Evolutionary conservation across 169 alveolate species (phyloP), one percentile per base, ranked within the genome.

Genomic region (Hepatocystis sp.): DNA sequence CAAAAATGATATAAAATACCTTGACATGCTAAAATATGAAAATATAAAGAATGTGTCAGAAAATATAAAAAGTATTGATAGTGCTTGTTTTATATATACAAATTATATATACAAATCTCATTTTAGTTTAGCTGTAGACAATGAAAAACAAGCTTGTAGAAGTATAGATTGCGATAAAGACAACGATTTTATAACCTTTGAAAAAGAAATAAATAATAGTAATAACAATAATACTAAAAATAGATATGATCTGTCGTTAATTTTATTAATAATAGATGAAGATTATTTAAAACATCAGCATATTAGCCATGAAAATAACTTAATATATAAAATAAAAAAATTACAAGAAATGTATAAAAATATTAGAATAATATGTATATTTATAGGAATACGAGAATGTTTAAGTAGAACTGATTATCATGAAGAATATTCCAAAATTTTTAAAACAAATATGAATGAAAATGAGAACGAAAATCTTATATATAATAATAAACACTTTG

Each of bases 381-480:
- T 81, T 42, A 47, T 81, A 32, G 89, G 89, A 11, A 42, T 81
- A 53, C 65, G 89, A 47, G 89, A 81, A 40, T 25, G 34, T 49
- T 21, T 81, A 81, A 44, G 23, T 42, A 81, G 67, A 27, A 51
- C 58, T n/a, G n/a, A n/a, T n/a, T n/a, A n/a, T n/a, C n/a, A n/a
- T n/a, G n/a, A n/a, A n/a, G n/a, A n/a, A n/a, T n/a, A 94, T 42
- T 66, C 90, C 13, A 93, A 91, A 66, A 91, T 91, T 53, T 84
- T 96, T 17, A 95, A 95, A 81, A 92, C 95, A 2, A 94, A 95
- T 0, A 91, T 96, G 61, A 90, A 93, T 53, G 71, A 90, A 13
- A 91, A 66, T n/a, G n/a, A n/a, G n/a, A n/a, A n/a, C n/a, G n/a
- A n/a, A n/a, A n/a, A n/a, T n/a, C n/a, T n/a, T n/a, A n/a, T n/a